These are phyloP conservation scores for Murraya koenigii DNA, from an alignment of 345 rosid genomes.

Conservation along the genomic window DNA sequence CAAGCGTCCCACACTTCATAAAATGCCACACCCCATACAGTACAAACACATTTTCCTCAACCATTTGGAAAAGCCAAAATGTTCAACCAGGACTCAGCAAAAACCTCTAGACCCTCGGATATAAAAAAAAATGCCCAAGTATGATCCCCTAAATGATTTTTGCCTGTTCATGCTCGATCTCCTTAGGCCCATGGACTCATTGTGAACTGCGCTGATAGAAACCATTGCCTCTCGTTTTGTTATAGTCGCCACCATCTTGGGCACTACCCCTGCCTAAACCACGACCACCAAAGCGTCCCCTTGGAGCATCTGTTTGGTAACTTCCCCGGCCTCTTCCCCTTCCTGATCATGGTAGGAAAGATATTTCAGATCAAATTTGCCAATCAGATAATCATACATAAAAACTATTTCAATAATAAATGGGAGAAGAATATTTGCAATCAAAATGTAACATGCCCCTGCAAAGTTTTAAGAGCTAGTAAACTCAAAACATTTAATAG, in stretches of 20 bases:
- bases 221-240: slow-evolving; percentile 67
- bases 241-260: slow-evolving; percentile 68
- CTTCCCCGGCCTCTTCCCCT: slow-evolving; percentile 82
- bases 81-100: slow-evolving; percentile 23
- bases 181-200: slow-evolving; percentile 11
- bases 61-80: slow-evolving; percentile 12
- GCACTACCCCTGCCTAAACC: slow-evolving; percentile 54
- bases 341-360: slow-evolving; percentile 30
- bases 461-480: neutral
- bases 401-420: neutral
- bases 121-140: slow-evolving; percentile 21
- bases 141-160: slow-evolving; percentile 10
- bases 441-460: neutral
- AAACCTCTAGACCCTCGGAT: slow-evolving; percentile 15
- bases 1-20: slow-evolving; percentile 11
- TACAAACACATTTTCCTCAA: slow-evolving; percentile 23
- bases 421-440: neutral
- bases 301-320: slow-evolving; percentile 61
- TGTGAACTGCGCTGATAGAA: slow-evolving; percentile 56
- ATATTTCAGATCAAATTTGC: neutral
- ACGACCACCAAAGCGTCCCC: slow-evolving; percentile 64
- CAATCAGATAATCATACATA: neutral
- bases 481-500: neutral
- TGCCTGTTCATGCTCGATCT: neutral
- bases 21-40: slow-evolving; percentile 21